Evolutionary conservation across 139 green algal genomes (phyloP), one percentile per base, ranked within the genome.

Genomic region (Monoraphidium neglectum): DNA sequence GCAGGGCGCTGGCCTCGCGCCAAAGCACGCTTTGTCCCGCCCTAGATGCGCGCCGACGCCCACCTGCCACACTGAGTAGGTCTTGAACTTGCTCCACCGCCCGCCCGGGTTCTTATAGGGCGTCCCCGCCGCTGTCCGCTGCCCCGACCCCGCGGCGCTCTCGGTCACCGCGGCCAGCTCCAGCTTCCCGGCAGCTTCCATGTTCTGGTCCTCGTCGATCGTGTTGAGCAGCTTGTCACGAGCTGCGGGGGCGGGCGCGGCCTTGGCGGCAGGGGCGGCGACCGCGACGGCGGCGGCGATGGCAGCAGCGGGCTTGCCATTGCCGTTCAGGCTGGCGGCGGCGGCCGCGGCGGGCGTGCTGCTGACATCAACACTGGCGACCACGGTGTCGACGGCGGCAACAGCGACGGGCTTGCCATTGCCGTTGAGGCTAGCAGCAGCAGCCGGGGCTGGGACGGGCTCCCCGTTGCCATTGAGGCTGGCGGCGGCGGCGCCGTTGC

Each of bases 11-110:
- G n/a, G n/a, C n/a, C n/a, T n/a, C n/a, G n/a, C n/a, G n/a, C n/a
- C n/a, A n/a, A n/a, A n/a, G n/a, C n/a, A n/a, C n/a, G n/a, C n/a
- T n/a, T n/a, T n/a, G n/a, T n/a, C n/a, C n/a, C n/a, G n/a, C n/a
- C n/a, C n/a, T n/a, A n/a, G n/a, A n/a, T n/a, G n/a, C n/a, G n/a
- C n/a, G n/a, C n/a, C n/a, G n/a, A n/a, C n/a, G n/a, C n/a, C n/a
- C n/a, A n/a, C n/a, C n/a, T n/a, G 87, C 38, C 91, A 89, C 4
- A 79, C 83, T 10, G 79, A 89, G 78, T 92, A 93, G 0, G 56
- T 78, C 72, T 92, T 90, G 77, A 96, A 89, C 46, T 90, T 85
- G 80, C 80, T 87, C 92, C 92, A 97, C 13, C 77, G 80, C n/a
- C 90, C 87, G 32, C 88, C 86, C 0, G 90, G 90, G 24, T 62